phyloP scores from a whole-genome alignment of 805 yeast genomes.

The Candida parachauliodes region DNA sequence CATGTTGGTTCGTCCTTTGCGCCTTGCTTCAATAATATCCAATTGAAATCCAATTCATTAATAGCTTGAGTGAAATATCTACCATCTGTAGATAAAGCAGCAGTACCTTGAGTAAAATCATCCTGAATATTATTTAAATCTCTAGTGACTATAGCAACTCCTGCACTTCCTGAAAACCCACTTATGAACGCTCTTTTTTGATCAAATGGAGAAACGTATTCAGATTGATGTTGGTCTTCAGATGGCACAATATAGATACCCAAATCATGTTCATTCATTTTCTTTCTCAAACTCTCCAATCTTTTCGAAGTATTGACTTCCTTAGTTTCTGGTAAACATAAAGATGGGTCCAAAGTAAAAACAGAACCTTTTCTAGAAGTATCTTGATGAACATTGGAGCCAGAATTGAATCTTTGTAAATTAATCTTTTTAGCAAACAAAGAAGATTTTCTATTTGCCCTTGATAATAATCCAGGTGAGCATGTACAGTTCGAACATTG shows the following conservation, averaged over 20 bases:
- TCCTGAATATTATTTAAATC: slow-evolving; percentile 47
- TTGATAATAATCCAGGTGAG: slow-evolving; percentile 74
- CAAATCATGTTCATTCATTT: slow-evolving; percentile 45
- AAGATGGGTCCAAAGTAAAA: slow-evolving; percentile 38
- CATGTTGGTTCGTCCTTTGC: slow-evolving; percentile 48
- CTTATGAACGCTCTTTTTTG: slow-evolving; percentile 54
- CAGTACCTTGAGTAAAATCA: slow-evolving; percentile 49
- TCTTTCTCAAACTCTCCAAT: slow-evolving; percentile 55
- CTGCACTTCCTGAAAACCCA: slow-evolving; percentile 62
- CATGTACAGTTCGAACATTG: slow-evolving; percentile 76
- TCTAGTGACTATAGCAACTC: slow-evolving; percentile 55
- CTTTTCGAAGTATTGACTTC: slow-evolving; percentile 63
- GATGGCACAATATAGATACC: slow-evolving; percentile 59
- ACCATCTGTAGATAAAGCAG: slow-evolving; percentile 58
- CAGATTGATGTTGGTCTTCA: slow-evolving; percentile 65
- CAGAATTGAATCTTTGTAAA: slow-evolving; percentile 21
- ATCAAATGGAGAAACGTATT: slow-evolving; percentile 51
- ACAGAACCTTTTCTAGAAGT: slow-evolving; percentile 39
- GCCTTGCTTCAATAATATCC: slow-evolving; percentile 54
- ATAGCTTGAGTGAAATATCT: slow-evolving; percentile 58
- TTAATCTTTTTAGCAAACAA: slow-evolving; percentile 43
- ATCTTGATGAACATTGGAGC: slow-evolving; percentile 17
- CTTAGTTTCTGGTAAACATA: slow-evolving; percentile 40
- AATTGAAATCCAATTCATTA: slow-evolving; percentile 57
- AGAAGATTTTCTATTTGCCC: slow-evolving; percentile 61